Evolutionary conservation across 2,329 filamentous ascomycete species (phyloP), one percentile per base, ranked within the genome.

Genomic region (Claviceps cyperi): DNA sequence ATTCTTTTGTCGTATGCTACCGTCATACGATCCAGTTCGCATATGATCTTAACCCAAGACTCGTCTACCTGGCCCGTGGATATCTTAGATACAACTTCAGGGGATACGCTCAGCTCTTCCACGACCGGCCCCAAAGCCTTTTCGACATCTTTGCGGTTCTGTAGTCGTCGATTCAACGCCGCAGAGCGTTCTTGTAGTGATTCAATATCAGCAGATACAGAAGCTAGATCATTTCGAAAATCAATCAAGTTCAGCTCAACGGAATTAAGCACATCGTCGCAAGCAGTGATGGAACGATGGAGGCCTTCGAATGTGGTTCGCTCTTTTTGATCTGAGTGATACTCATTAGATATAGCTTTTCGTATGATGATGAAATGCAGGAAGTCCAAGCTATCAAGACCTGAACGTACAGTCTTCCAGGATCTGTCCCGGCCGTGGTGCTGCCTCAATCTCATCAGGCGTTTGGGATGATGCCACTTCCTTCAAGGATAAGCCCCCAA

Each of bases 201-300:
- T 67, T 98, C 92, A 48, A 98, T 98, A 63, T 98, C 92, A 6
- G 89, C 84, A 1, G 92, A 96, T 13, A 98, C 92, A 14, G 81
- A 79, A 8, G 88, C 91, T 11, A 98, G 78, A 65, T 98, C 94
- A 53, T 89, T 86, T 62, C 94, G 89, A 62, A 98, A 98, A 64
- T 83, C 91, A 38, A 86, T 86, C 49, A 98, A 74, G 63, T 96
- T 97, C 35, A 80, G 82, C 69, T 98, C 91, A 50, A 98, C 92
- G 0, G 90, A 95, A 65, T 83, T 86, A 44, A 97, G 76, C 47
- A 97, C 87, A 62, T 94, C 85, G 66, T 98, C 92, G 69, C 91
- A 98, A 47, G 87, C 86, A 62, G 75, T 68, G 59, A 98, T 97
- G 4, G 90, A 94, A 59, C 78, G 80, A 66, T 97, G 92, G 41